These are phyloP conservation scores for Xylariaceae sp. DNA, from an alignment of 2,329 filamentous ascomycete species.

Conservation along the genomic window DNA sequence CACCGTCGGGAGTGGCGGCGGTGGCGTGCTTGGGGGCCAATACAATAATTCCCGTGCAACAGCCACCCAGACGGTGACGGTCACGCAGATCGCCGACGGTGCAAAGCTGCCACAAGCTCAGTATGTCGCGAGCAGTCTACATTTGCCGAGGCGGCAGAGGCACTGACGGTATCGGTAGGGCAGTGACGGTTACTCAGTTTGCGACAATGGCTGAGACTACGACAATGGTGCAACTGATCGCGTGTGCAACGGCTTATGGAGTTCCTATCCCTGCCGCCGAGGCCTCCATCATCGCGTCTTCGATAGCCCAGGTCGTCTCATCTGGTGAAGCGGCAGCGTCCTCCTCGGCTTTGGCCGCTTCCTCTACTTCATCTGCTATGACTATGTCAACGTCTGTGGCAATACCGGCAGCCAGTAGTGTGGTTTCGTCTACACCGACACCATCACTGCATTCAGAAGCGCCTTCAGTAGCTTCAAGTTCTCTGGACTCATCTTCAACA, in stretches of 20 bases:
- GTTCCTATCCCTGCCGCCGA: slow-evolving; percentile 19
- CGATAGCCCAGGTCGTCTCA: slow-evolving; percentile 20
- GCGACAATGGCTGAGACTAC: slow-evolving; percentile 24
- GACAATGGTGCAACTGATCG: slow-evolving; percentile 28
- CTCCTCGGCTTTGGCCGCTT: slow-evolving; percentile 3
- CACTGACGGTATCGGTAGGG: slow-evolving; percentile 5
- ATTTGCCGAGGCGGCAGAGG: not conserved
- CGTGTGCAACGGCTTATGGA: slow-evolving; percentile 22
- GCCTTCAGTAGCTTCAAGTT: not conserved
- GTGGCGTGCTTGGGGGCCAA: slow-evolving; percentile 1
- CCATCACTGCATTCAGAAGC: too few species aligned
- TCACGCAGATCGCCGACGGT: slow-evolving; percentile 32
- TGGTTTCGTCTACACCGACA: not conserved
- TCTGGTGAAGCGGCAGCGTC: slow-evolving; percentile 15
- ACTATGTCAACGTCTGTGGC: not conserved
- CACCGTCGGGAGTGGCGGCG: slow-evolving; percentile 12
- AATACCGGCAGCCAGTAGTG: not conserved
- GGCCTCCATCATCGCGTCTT: slow-evolving; percentile 24
- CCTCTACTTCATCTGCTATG: not conserved
- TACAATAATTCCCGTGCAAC: slow-evolving; percentile 8
- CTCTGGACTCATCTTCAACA: slow-evolving; percentile 1
- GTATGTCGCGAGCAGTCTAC: slow-evolving; percentile 11
- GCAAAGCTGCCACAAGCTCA: not conserved
- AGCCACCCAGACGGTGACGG: slow-evolving; percentile 28
- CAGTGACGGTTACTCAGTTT: slow-evolving; percentile 20